A percentile compares a stretch with the other conserved stretches of the same genome.
phyloP scores from a whole-genome alignment of 441 rosid genomes.

The Omphalea diandra region DNA sequence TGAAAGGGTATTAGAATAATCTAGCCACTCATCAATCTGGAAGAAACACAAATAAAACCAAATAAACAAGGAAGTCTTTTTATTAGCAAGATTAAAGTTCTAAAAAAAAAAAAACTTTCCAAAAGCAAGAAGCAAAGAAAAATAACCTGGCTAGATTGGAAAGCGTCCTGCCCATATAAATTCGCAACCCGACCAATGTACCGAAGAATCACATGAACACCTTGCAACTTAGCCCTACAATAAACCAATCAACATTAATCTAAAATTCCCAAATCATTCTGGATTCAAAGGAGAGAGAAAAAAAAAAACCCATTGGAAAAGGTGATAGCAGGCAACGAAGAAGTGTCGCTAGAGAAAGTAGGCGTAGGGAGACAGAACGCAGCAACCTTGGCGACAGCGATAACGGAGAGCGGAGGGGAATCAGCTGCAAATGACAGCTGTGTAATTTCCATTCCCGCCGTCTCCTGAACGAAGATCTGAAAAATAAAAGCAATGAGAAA shows the following conservation, averaged over 20 bases:
- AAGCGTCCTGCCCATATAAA: slow-evolving; percentile 52
- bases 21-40: slow-evolving; percentile 88
- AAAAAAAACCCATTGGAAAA: slow-evolving; percentile 50
- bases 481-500: not conserved
- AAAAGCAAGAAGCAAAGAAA: not conserved
- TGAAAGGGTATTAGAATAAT: slow-evolving; percentile 58
- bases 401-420: slow-evolving; percentile 50
- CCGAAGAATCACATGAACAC: slow-evolving; percentile 56
- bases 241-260: not conserved
- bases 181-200: slow-evolving; percentile 53
- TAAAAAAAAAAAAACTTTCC: no score
- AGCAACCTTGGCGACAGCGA: slow-evolving; percentile 53
- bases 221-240: slow-evolving; percentile 53
- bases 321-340: slow-evolving; percentile 38
- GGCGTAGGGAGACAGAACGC: slow-evolving; percentile 30
- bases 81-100: not conserved
- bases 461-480: not conserved
- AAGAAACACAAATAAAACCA: not conserved
- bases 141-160: slow-evolving; percentile 60
- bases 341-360: slow-evolving; percentile 24
- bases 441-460: slow-evolving; percentile 32
- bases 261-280: not conserved
- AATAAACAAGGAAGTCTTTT: no score
- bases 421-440: slow-evolving; percentile 45
- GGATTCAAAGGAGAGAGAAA: not conserved